Evolutionary conservation across 352 stramenopile genomes (phyloP), one percentile per base, ranked within the genome.

Genomic region (Phytopythium vexans): DNA sequence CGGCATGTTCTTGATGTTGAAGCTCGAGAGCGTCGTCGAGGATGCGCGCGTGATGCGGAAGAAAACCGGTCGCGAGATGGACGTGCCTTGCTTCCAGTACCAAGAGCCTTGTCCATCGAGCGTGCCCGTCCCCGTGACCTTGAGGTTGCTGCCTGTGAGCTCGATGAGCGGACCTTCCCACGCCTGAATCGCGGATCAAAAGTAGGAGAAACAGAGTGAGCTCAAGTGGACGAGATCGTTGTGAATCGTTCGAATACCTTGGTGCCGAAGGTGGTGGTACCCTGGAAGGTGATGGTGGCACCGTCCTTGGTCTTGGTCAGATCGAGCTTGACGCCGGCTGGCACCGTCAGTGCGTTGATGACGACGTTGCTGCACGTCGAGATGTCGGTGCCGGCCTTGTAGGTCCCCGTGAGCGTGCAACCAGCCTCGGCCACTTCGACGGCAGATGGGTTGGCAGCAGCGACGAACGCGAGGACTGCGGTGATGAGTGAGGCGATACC

Each of bases 51-150:
- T 56, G 38, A 67, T 16, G 34, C 62, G 58, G 58, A 77, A 70
- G 51, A 77, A 74, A 0, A 71, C 64, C 1, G 69, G 69, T 8
- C 62, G 56, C 8, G 33, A 61, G 49, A 75, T 60, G 1, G 52
- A 67, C 31, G 52, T 46, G 33, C 56, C 60, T 41, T 78, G 58
- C 27, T 66, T 64, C 69, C 68, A 78, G 62, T 71, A 77, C 64
- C 60, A 72, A 32, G 49, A 32, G 5, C 68, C 64, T 48, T 77
- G 64, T 9, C 68, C 68, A 12, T 77, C 62, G 4, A 77, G 57
- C 8, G 62, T 72, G 1, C 64, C 68, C 4, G 57, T 45, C 3
- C 68, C 68, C 1, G 50, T 50, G 4, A 77, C 61, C 8, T 45
- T 66, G 5, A 77, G 46, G 21, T 68, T 59, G 1, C 37, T 64